Base-by-base conservation (phyloP, 352 stramenopile genomes). In the Globisporangium emineosum region DNA sequence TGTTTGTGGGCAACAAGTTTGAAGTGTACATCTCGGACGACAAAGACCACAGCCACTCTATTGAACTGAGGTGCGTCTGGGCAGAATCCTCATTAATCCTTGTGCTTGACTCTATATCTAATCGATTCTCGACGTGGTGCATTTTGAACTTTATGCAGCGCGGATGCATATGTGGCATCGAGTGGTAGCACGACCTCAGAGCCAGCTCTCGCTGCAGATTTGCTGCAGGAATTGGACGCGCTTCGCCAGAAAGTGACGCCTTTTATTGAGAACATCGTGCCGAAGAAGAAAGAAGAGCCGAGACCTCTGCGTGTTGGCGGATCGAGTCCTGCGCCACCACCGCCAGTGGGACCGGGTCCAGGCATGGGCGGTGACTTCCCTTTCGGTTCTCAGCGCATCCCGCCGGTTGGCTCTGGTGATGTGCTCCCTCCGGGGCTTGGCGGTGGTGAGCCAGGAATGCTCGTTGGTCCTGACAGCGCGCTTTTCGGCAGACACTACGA, bases 1-100 rank as follows among this genome's bases (percentile, higher is more conserved):
- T 95, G 42, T 91, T 89, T 62, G 81, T 95, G 47, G 77, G 81
- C 25, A 78, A 72, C 54, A 93, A 88, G 62, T 86, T 95, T 25
- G 80, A 92, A 60, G 72, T 93, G 45, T 93, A 93, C 68, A 66
- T 95, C 17, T 91, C 81, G 3, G 77, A 89, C 25, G 65, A 83
- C 65, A 78, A 82, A 54, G 64, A 88, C 10, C 73, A 86, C 61
- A 90, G 79, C 9, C 73, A 90, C 54, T 92, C 87, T 10, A 83
- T 92, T 40, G 84, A 91, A 66, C 64, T 95, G 27, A 87, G 70
- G 84, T 89, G 65, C 13, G 66, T 9, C 7, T 13, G 21, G 50
- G n/a, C 15, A 12, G 15, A 17, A n/a, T n/a, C 6, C 37, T 27
- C 12, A 6, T 17, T 21, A 12, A 35, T 4, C 7, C 5, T 3